Evolutionary conservation across 2,329 filamentous ascomycete genomes (phyloP).

Genomic region (Pseudogymnoascus sp.): DNA sequence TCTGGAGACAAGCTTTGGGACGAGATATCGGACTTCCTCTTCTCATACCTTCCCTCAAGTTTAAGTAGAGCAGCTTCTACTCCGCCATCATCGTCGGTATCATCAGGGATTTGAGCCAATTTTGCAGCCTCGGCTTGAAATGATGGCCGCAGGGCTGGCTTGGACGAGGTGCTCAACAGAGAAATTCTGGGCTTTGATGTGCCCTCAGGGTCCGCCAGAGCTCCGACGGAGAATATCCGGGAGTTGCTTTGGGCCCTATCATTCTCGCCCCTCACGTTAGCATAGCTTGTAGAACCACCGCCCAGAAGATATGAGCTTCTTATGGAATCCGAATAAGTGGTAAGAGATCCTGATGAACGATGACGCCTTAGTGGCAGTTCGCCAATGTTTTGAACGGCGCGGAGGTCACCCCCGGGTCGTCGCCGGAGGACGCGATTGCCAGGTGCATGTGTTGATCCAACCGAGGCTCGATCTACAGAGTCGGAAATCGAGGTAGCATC

Average conservation of each 20-base stretch:
- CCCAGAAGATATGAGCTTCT: conserved; percentile 46
- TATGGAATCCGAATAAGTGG: conserved; percentile 53
- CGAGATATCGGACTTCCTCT: conserved; percentile 32
- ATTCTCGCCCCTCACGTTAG: conserved; percentile 37
- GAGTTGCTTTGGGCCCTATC: conserved; percentile 33
- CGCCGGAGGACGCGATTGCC: conserved; percentile 61
- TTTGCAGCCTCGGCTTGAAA: conserved; percentile 86
- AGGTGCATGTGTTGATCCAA: conserved; percentile 31
- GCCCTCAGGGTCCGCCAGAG: conserved; percentile 39
- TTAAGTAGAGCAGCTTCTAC: conserved; percentile 90
- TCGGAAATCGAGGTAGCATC: conserved; percentile 52
- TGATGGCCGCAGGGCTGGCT: conserved; percentile 60
- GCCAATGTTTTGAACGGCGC: conserved; percentile 58
- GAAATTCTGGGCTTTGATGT: conserved; percentile 42
- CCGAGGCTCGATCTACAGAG: conserved; percentile 42
- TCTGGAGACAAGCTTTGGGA: conserved; percentile 12
- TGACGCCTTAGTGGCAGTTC: conserved; percentile 48
- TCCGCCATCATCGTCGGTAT: conserved; percentile 69
- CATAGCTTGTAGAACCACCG: conserved; percentile 35
- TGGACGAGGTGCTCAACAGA: conserved; percentile 55
- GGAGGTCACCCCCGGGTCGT: conserved; percentile 67
- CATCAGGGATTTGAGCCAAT: conserved; percentile 81
- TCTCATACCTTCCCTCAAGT: conserved; percentile 78
- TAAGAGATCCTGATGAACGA: conserved; percentile 52
- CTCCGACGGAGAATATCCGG: conserved; percentile 51